Conservation (phyloP, 2,329 filamentous ascomycete genomes). For the Botryosphaeria dothidea region DNA sequence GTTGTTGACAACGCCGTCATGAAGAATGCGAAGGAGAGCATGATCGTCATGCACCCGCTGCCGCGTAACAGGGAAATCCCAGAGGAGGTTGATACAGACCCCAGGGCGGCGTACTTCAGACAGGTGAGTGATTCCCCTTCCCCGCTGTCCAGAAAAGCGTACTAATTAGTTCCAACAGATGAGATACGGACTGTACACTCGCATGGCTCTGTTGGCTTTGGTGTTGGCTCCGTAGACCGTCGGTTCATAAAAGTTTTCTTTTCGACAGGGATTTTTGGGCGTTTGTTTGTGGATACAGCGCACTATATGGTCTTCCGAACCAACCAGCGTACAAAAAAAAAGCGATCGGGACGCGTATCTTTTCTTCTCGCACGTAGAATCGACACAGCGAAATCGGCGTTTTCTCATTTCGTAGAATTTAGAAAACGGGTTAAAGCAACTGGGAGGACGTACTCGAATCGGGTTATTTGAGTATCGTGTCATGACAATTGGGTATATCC, state of each 20-base stretch:
- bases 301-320: neutral
- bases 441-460: constrained; percentile 13
- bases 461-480: constrained; percentile 11
- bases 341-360: neutral
- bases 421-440: constrained; percentile 14
- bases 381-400: constrained; percentile 2
- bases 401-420: constrained; percentile 4
- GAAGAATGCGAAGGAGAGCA: constrained; percentile 86
- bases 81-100: constrained; percentile 97
- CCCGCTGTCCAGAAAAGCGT: constrained; percentile 5
- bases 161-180: constrained; percentile 65
- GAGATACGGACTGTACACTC: constrained; percentile 95
- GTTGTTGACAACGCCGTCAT: constrained; percentile 88
- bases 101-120: constrained; percentile 95
- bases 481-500: neutral
- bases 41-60: constrained; percentile 94
- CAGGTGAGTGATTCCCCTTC: constrained; percentile 69
- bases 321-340: constrained; percentile 1
- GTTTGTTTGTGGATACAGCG: constrained; percentile 1
- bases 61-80: constrained; percentile 91
- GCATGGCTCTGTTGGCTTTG: constrained; percentile 94
- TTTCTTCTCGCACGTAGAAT: constrained; percentile 1
- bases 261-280: neutral
- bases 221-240: constrained; percentile 66
- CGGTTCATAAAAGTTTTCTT: neutral